Conservation (phyloP, 805 yeast genomes). For the Saccharomyces kudriavzevii region DNA sequence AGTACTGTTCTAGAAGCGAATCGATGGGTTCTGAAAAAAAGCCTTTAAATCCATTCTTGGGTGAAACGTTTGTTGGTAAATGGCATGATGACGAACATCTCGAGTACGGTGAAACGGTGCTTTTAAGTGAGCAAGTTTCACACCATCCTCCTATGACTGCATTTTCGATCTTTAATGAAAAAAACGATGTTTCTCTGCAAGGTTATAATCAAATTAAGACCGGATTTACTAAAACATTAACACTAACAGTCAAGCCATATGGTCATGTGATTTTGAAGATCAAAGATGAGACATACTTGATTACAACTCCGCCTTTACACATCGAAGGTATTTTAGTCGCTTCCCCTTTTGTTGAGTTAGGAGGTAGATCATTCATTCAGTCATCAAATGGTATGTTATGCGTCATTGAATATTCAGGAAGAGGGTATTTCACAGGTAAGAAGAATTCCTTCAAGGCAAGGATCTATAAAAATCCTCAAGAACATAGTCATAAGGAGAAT, state of each 20-base stretch:
- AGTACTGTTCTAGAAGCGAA: slow-evolving; percentile 88
- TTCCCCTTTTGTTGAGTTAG: slow-evolving; percentile 90
- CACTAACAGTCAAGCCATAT: slow-evolving; percentile 79
- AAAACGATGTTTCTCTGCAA: slow-evolving; percentile 59
- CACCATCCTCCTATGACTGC: slow-evolving; percentile 99
- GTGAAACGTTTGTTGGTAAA: slow-evolving; percentile 87
- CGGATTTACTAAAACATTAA: slow-evolving; percentile 63
- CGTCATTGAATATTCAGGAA: slow-evolving; percentile 73
- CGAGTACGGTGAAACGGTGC: slow-evolving; percentile 63
- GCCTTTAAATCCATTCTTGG: slow-evolving; percentile 92
- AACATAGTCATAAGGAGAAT: slow-evolving; percentile 39
- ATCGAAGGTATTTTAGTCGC: slow-evolving; percentile 89
- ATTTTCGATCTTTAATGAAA: slow-evolving; percentile 69
- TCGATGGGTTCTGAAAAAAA: slow-evolving; percentile 92
- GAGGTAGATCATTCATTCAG: slow-evolving; percentile 79
- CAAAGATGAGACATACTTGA: slow-evolving; percentile 58
- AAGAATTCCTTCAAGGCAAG: slow-evolving; percentile 88
- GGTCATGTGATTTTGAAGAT: slow-evolving; percentile 80
- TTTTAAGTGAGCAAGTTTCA: slow-evolving; percentile 86
- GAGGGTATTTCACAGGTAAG: slow-evolving; percentile 93
- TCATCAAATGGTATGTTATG: slow-evolving; percentile 70
- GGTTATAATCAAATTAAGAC: slow-evolving; percentile 91
- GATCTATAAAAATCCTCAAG: slow-evolving; percentile 46
- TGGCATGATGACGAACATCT: slow-evolving; percentile 57
- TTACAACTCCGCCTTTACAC: slow-evolving; percentile 91